These are phyloP conservation scores for Beauveria pseudobassiana DNA, from an alignment of 2,329 filamentous ascomycete genomes.

Conservation along the genomic window DNA sequence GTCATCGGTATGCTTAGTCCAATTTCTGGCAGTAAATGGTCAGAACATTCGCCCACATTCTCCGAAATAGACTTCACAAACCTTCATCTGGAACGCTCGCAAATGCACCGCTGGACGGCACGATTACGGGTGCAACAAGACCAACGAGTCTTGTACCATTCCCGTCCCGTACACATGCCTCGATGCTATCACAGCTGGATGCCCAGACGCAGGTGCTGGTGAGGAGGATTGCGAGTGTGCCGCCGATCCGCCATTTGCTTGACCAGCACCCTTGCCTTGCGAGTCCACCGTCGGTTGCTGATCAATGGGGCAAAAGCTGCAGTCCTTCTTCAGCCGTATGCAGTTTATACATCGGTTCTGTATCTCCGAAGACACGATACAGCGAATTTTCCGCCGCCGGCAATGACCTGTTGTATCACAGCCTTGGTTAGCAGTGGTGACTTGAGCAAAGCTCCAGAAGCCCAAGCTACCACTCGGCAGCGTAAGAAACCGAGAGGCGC, in stretches of 20 bases:
- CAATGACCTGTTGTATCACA: conserved; percentile 58
- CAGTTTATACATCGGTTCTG: conserved; percentile 78
- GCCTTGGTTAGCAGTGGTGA: background rate
- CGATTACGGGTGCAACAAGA: background rate
- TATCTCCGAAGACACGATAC: conserved; percentile 63
- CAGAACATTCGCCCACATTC: background rate
- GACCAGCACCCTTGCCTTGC: conserved; percentile 32
- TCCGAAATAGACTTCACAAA: background rate
- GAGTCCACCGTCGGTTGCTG: conserved; percentile 47
- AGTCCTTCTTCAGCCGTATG: conserved; percentile 83
- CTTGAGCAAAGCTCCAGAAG: background rate
- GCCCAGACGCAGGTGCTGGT: conserved; percentile 32
- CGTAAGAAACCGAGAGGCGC: background rate
- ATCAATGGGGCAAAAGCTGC: conserved; percentile 79
- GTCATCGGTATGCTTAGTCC: background rate
- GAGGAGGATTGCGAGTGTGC: conserved; percentile 38
- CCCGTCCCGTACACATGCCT: background rate
- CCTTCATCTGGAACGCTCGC: background rate
- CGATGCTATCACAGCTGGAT: conserved; percentile 26
- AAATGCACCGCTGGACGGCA: background rate
- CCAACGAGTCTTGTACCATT: background rate
- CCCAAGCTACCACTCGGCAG: background rate
- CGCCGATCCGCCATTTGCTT: conserved; percentile 27
- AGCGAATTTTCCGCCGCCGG: conserved; percentile 81
- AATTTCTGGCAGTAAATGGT: background rate